Conservation (phyloP, 31 red algal species). For the Porphyra umbilicalis region DNA sequence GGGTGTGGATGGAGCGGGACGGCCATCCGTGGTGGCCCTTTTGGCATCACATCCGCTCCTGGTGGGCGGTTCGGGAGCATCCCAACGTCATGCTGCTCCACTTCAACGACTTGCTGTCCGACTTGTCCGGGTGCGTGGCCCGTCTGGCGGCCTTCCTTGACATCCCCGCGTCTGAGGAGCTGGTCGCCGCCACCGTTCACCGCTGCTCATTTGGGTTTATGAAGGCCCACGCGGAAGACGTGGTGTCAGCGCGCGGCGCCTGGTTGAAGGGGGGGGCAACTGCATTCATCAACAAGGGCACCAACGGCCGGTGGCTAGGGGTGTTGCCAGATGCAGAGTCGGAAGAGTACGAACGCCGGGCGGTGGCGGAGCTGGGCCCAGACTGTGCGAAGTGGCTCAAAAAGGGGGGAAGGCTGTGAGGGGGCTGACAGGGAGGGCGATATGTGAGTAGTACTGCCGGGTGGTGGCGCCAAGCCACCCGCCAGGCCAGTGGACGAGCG, state of each 20-base stretch:
- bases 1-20: constrained; percentile 3
- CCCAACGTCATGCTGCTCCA: constrained; percentile 9
- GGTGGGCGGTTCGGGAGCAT: constrained; percentile 3
- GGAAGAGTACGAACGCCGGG: background rate
- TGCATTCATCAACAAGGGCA: constrained; percentile 19
- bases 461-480: too few relatives aligned
- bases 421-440: too few relatives aligned
- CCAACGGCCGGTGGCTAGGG: constrained; percentile 12
- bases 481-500: too few relatives aligned
- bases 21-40: constrained; percentile 16
- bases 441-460: too few relatives aligned
- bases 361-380: background rate
- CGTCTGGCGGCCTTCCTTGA: background rate
- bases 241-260: background rate
- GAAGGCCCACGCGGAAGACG: constrained; percentile 1
- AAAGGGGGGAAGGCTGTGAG: background rate
- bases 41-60: constrained; percentile 13
- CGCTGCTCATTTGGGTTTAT: constrained; percentile 20
- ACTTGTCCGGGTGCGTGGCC: background rate
- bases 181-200: background rate
- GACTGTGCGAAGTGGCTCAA: background rate
- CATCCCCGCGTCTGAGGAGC: background rate
- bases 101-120: background rate
- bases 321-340: background rate
- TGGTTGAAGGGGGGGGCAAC: background rate